Conservation (phyloP, 345 rosid genomes). For the Lepidium didymum region DNA sequence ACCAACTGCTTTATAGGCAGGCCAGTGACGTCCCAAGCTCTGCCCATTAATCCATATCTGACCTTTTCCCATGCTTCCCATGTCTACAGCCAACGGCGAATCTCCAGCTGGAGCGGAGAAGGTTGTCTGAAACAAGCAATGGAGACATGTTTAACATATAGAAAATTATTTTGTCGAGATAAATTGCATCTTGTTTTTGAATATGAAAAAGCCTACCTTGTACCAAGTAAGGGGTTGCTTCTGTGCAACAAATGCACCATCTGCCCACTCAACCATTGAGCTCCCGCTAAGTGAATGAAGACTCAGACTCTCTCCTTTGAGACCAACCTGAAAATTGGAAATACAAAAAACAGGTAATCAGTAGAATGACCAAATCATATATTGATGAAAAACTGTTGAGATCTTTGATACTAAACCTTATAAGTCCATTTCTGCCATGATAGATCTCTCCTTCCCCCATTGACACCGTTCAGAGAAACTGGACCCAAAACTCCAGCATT, state of each 20-base stretch:
- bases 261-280: slow-evolving; percentile 85
- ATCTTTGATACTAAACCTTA: slow-evolving; percentile 43
- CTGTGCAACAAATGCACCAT: slow-evolving; percentile 64
- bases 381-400: not conserved
- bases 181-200: not conserved
- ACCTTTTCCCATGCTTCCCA: slow-evolving; percentile 98
- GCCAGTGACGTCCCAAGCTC: slow-evolving; percentile 88
- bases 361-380: not conserved
- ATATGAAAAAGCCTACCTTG: slow-evolving; percentile 45
- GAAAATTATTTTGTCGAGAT: not conserved
- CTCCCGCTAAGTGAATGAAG: slow-evolving; percentile 90
- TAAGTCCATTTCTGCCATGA: slow-evolving; percentile 99
- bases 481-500: slow-evolving; percentile 97
- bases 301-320: slow-evolving; percentile 80
- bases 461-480: slow-evolving; percentile 64
- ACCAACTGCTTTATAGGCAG: slow-evolving; percentile 85
- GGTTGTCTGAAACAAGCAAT: slow-evolving; percentile 46
- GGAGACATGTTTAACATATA: not conserved
- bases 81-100: slow-evolving; percentile 80
- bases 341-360: not conserved
- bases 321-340: slow-evolving; percentile 59
- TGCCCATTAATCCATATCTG: slow-evolving; percentile 95
- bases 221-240: slow-evolving; percentile 94
- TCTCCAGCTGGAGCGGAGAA: slow-evolving; percentile 87
- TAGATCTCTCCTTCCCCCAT: slow-evolving; percentile 74